Conservation (phyloP, 1,284 basidiomycete species). For the Irpex sp. region DNA sequence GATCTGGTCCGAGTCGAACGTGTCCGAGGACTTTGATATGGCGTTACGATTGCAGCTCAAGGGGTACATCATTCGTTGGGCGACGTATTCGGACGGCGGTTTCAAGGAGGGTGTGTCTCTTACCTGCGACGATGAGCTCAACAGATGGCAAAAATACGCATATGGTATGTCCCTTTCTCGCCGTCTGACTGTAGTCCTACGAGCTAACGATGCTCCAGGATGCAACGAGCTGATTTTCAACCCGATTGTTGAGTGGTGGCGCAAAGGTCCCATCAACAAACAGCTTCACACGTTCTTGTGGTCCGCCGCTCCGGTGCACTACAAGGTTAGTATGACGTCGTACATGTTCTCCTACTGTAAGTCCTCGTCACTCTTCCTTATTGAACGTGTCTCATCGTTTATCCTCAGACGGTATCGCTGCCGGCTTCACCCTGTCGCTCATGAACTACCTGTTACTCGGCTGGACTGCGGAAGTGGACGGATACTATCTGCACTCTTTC, state of each 20-base stretch:
- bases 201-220: constrained; percentile 23
- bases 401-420: constrained; percentile 63
- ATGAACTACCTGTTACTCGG: constrained; percentile 73
- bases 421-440: constrained; percentile 56
- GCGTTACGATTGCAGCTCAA: constrained; percentile 56
- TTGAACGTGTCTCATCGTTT: neutral
- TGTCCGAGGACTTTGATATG: constrained; percentile 81
- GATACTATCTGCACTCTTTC: constrained; percentile 66
- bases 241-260: constrained; percentile 67
- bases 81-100: constrained; percentile 72
- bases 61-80: constrained; percentile 78
- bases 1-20: constrained; percentile 81
- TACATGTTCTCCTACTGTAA: constrained; percentile 84
- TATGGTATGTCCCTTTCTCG: constrained; percentile 49
- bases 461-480: constrained; percentile 51
- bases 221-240: constrained; percentile 76
- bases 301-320: constrained; percentile 72
- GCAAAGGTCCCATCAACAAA: constrained; percentile 68
- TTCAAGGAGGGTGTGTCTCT: constrained; percentile 86
- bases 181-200: neutral
- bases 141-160: constrained; percentile 84
- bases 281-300: constrained; percentile 73
- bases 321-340: constrained; percentile 74
- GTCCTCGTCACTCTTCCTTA: constrained; percentile 22
- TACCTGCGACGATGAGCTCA: constrained; percentile 73